Conservation (phyloP, 1,284 basidiomycete species). For the Cryptococcus hybrid region DNA sequence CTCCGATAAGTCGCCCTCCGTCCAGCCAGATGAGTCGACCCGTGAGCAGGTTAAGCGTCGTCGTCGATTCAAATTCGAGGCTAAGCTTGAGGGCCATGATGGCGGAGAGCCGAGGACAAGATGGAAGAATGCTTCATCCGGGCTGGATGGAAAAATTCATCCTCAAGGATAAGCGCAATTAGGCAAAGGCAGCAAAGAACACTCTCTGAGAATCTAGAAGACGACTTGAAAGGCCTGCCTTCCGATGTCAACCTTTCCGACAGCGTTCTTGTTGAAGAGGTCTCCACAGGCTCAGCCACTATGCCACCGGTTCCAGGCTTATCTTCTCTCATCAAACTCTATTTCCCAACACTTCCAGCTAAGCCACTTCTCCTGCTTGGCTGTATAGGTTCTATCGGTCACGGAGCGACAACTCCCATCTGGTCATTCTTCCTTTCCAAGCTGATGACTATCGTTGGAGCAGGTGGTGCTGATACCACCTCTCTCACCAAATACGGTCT, state of each 20-base stretch:
- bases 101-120: neutral
- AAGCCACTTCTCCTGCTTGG: conserved; percentile 71
- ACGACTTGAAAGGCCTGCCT: conserved; percentile 19
- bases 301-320: too few relatives aligned
- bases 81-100: conserved; percentile 1
- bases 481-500: conserved; percentile 56
- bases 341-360: conserved; percentile 71
- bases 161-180: neutral
- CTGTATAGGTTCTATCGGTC: conserved; percentile 62
- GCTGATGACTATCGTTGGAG: conserved; percentile 74
- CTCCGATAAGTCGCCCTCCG: conserved; percentile 6
- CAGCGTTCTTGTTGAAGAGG: conserved; percentile 1
- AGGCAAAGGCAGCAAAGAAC: conserved; percentile 11
- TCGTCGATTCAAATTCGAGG: neutral
- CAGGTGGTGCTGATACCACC: conserved; percentile 61
- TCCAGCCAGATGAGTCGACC: conserved; percentile 5
- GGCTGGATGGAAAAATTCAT: conserved; percentile 3
- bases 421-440: conserved; percentile 87
- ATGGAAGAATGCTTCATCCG: neutral
- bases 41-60: conserved; percentile 1
- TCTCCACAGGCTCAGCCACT: too few relatives aligned
- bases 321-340: conserved; percentile 51
- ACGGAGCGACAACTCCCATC: conserved; percentile 80
- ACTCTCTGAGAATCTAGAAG: conserved; percentile 19
- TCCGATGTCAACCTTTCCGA: conserved; percentile 5